phyloP scores from a whole-genome alignment of 805 yeast species.

The Candida railenensis region DNA sequence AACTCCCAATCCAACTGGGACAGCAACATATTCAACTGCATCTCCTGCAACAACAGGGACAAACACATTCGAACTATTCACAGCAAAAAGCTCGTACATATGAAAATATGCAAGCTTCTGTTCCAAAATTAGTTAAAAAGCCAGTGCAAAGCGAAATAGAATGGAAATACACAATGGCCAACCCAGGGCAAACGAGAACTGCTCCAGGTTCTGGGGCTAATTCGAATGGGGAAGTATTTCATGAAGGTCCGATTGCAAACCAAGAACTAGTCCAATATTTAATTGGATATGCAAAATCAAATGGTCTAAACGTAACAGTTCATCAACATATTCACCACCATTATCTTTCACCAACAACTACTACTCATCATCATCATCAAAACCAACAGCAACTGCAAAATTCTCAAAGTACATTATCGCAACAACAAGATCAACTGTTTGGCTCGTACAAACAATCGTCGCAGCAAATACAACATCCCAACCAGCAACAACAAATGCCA shows the following conservation, averaged over 20 bases:
- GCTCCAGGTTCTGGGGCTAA: conserved; percentile 29
- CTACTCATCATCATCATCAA: conserved; percentile 3
- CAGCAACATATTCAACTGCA: not conserved
- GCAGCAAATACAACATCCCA: not conserved
- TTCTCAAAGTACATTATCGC: no score
- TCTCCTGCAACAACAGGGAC: not conserved
- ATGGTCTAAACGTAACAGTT: conserved; percentile 60
- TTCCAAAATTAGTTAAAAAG: not conserved
- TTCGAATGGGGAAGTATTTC: conserved; percentile 25
- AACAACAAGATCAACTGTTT: not conserved
- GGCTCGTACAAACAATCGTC: not conserved
- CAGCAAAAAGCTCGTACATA: conserved; percentile 2
- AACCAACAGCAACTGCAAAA: conserved; percentile 8
- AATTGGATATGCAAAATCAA: conserved; percentile 57
- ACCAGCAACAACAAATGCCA: not conserved
- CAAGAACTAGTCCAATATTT: conserved; percentile 57
- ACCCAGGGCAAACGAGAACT: conserved; percentile 1
- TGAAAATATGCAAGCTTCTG: not conserved
- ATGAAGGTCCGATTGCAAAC: conserved; percentile 48
- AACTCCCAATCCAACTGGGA: not conserved
- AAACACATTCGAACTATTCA: conserved; percentile 4
- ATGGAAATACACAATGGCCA: conserved; percentile 53
- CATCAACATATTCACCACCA: conserved; percentile 89
- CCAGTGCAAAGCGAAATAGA: conserved; percentile 35
- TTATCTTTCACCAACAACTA: conserved; percentile 45